Evolutionary conservation across 164 flowering plant species (phyloP), one percentile per base, ranked within the genome.

Genomic region (Sextonia rubra): DNA sequence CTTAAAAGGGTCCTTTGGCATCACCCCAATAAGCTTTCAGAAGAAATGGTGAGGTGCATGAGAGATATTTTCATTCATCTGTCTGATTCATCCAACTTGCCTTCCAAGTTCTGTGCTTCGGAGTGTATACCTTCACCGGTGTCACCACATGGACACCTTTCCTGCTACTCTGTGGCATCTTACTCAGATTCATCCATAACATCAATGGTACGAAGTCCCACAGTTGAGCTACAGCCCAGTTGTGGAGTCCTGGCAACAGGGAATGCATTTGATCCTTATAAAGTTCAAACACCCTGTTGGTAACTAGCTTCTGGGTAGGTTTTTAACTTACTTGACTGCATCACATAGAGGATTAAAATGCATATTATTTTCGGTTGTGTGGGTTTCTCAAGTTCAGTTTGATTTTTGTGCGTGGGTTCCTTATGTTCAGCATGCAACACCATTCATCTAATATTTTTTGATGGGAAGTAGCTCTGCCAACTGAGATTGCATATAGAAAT

Each of bases 41-140:
- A 84, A 77, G 81, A 84, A 74, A 84, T 84, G 87, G 83, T 84
- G 69, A 60, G 23, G 60, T 82, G 85, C 72, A 84, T 84, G 87
- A 84, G 77, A 77, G 76, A 82, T 70, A 84, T 84, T 49, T 84
- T 80, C 60, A 66, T 82, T 32, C 74, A 62, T 60, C 73, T 84
- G 25, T 76, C 85, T 32, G 82, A 84, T 78, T 74, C 82, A 9
- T 76, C 86, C 44, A 65, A 27, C 47, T 47, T 20, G 22, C n/a
- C 48, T 48, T 66, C 75, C 47, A 80, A 84, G 73, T 64, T 69
- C 48, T 72, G 82, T 69, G 73, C 77, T 44, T 70, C 73, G 49
- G 76, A 74, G 64, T 25, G 47, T 73, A 69, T 70, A 49, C 71
- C 71, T 73, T 80, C 84, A 20, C 81, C 77, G 32, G 69, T 68